A percentile compares a stretch with the other conserved stretches of the same genome.
Evolutionary conservation across 2,329 filamentous ascomycete species (phyloP).

Genomic region (Ophiostoma angusticollis): DNA sequence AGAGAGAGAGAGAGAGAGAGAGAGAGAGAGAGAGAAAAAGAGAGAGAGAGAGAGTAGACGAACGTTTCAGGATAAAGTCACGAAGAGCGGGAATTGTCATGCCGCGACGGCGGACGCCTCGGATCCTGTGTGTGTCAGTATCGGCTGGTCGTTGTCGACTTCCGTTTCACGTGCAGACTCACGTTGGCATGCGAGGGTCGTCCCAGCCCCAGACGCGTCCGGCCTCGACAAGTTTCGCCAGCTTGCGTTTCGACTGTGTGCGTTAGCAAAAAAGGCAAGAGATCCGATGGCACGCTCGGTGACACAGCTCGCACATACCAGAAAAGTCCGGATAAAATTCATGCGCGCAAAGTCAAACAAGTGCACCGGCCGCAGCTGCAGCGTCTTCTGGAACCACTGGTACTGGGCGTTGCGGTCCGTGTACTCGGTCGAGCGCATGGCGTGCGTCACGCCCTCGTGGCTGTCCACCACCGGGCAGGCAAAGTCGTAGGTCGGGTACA

Average conservation of each 20-base stretch:
- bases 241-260: constrained; percentile 59
- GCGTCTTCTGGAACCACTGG: constrained; percentile 68
- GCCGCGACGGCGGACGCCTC: constrained; percentile 64
- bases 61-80: constrained; percentile 66
- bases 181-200: constrained; percentile 72
- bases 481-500: constrained; percentile 81
- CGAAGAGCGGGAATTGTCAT: constrained; percentile 68
- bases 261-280: not conserved
- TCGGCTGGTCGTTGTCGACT: too few species aligned
- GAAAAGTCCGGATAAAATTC: constrained; percentile 71
- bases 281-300: too few species aligned
- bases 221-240: constrained; percentile 68
- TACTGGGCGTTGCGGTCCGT: constrained; percentile 79
- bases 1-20: too few species aligned
- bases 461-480: constrained; percentile 72
- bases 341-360: constrained; percentile 79
- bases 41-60: not conserved
- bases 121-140: constrained; percentile 18
- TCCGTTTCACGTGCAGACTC: not conserved
- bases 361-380: constrained; percentile 62
- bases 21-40: not conserved
- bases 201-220: constrained; percentile 75
- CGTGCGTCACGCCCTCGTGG: constrained; percentile 71
- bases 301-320: too few species aligned
- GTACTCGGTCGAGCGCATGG: constrained; percentile 69